phyloP scores from a whole-genome alignment of 1,284 basidiomycete species.

The Cerrena zonata region DNA sequence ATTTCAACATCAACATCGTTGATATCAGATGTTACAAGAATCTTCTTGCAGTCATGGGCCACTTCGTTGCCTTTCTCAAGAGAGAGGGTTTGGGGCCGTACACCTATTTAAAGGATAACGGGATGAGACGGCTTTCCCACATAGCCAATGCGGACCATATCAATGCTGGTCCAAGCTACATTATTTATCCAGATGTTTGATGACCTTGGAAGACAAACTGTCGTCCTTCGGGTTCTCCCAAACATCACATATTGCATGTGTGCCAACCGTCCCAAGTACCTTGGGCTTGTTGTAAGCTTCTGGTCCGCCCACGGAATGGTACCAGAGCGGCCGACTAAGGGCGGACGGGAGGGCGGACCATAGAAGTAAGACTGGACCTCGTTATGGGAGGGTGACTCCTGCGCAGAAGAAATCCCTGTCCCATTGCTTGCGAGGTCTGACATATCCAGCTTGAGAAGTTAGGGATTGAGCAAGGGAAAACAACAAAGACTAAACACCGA shows the following conservation, averaged over 20 bases:
- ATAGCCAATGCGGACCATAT: conserved; percentile 23
- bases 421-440: too few species aligned
- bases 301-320: background rate
- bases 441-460: too few species aligned
- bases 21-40: background rate
- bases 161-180: conserved; percentile 22
- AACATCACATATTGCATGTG: conserved; percentile 18
- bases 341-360: conserved; percentile 20
- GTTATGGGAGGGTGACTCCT: too few species aligned
- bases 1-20: background rate
- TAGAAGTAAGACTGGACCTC: conserved; percentile 27
- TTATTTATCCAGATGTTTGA: conserved; percentile 18
- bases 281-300: conserved; percentile 22
- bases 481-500: too few species aligned
- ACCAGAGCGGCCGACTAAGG: conserved; percentile 21
- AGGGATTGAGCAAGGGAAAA: too few species aligned
- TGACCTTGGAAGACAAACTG: conserved; percentile 5
- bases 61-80: background rate
- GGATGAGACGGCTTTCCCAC: conserved; percentile 11
- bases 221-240: conserved; percentile 23
- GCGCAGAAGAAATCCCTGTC: too few species aligned
- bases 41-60: background rate
- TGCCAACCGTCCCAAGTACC: conserved; percentile 27
- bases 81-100: background rate
- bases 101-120: background rate